Base-by-base conservation (phyloP, 805 yeast genomes). In the Ogataea corticis region DNA sequence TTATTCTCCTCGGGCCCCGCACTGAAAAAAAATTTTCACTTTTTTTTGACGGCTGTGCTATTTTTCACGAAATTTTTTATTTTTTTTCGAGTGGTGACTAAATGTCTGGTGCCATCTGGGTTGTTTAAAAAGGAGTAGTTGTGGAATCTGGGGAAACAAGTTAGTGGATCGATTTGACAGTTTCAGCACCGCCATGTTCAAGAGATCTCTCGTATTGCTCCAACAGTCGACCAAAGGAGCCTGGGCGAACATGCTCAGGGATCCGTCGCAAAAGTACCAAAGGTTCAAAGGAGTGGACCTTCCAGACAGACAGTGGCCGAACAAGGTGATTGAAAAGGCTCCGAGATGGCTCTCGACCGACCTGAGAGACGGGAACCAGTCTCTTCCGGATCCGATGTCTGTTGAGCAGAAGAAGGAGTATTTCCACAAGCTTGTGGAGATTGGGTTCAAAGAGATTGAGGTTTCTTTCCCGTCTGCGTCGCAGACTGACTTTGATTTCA, bases 311-410 rank as follows among this genome's bases (percentile, higher is more conserved):
- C 74, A 77, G 35, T 85, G 92, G 92, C 92, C 92, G 16, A 68
- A 75, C 55, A 80, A 80, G 38, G 65, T 73, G 37, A 80, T 85
- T 56, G 75, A 77, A 39, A 82, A 81, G 62, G 85, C 90, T 4
- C 92, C 92, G 50, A 73, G 90, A 61, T 85, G 92, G 92, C 72
- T 85, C 44, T 79, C 88, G 7, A 85, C 92, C 1, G 92, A 85
- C 65, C 72, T 85, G 52, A 77, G 92, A 71, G 92, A 85, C 60
- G 92, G 92, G 51, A 85, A 85, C 67, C 92, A 85, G 63, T 80
- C 90, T 15, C 71, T 85, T 46, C 92, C 92, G 21, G 92, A 85
- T 67, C 92, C 92, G 23, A 85, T 85, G 92, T 74, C 85, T 9
- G 78, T 85, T 13, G 81, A 74, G 41, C 87, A 85, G 65, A 85